Base-by-base conservation (phyloP, 148 eudicot species). In the Diospyros kaki region DNA sequence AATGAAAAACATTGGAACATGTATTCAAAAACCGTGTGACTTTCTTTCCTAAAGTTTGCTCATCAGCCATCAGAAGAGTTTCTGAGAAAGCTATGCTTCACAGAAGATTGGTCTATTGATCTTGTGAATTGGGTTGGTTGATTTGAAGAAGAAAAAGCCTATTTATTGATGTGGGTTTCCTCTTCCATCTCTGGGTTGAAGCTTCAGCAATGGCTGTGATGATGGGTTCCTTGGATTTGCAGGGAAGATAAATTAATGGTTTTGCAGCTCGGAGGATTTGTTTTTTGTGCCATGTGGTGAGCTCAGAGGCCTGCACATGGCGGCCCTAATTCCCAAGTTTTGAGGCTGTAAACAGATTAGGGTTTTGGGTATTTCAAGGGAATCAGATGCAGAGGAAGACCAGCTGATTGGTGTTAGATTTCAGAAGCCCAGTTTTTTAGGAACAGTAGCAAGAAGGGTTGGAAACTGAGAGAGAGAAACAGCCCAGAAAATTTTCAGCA, bases 271-370 rank as follows among this genome's bases (percentile, higher is more conserved):
- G 52, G 68, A 15, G 48, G 52, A 48, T 4, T 48, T 48, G 4
- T 48, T 62, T 66, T 5, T 15, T 46, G 75, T 78, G 81, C 81
- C 97, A 91, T 83, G 94, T 89, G 98, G 80, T 83, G 82, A 87
- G 86, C 87, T 77, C 83, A 88, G 89, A 86, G 75, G 10, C 79
- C 39, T 72, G 87, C 97, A 91, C 98, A 89, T 91, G 98, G 83
- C 85, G 83, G 87, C 91, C 83, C 95, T 77, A 9, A 79, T 82
- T 79, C 81, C 97, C 84, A 94, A 81, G 98, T 76, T 73, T 82
- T 81, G 87, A 81, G 58, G 79, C 81, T 78, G 70, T 81, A 81
- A 84, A 81, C 68, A 63, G 82, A 72, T 60, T 68, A 65, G 72
- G 80, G 69, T 75, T n/a, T 81, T 80, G 59, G 86, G 62, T 62